phyloP scores from a whole-genome alignment of 2,329 filamentous ascomycete genomes.

The Thielaviopsis euricoi region DNA sequence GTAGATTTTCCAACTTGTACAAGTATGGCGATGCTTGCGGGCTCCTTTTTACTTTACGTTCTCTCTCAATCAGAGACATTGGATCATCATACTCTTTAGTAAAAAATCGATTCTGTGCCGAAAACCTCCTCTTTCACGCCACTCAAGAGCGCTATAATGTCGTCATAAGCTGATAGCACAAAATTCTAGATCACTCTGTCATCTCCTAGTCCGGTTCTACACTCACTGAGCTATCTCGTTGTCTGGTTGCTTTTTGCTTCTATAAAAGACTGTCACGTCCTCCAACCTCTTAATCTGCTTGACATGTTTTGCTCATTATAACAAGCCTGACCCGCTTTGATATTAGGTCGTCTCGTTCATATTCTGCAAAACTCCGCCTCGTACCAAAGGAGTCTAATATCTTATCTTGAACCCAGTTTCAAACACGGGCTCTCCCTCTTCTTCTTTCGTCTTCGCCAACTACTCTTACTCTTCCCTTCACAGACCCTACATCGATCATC shows the following conservation, averaged over 20 bases:
- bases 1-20: too few species aligned
- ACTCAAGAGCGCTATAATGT: neutral
- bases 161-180: neutral
- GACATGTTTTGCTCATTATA: neutral
- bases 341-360: neutral
- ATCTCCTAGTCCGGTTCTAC: neutral
- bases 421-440: too few species aligned
- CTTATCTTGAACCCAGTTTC: too few species aligned
- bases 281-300: neutral
- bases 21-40: too few species aligned
- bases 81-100: too few species aligned
- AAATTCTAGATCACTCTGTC: neutral
- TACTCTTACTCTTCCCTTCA: neutral
- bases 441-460: neutral
- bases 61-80: too few species aligned
- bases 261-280: neutral
- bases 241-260: neutral
- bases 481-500: too few species aligned
- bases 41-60: too few species aligned
- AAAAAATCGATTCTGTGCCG: too few species aligned
- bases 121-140: neutral
- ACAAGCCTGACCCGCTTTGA: neutral
- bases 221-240: too few species aligned
- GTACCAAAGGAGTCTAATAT: neutral
- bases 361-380: neutral